Evolutionary conservation across 768 basidiomycete genomes (phyloP), one percentile per base, ranked within the genome.

Genomic region (Heimioporus sp.): DNA sequence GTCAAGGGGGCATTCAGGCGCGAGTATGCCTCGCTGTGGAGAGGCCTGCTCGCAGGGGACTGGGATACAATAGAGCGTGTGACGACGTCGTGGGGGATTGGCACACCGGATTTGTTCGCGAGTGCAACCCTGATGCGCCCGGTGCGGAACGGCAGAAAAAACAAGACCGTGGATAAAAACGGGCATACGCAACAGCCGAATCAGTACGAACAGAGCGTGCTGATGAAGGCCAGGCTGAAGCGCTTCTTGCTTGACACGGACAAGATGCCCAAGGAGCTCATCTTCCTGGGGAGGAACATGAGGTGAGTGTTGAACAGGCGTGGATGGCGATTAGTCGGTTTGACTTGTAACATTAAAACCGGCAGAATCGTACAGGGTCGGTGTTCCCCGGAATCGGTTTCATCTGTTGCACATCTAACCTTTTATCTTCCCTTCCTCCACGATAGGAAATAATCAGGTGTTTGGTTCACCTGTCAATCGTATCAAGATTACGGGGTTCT

Each of bases 391-490:
- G 16, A 16, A 35, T 16, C 24, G 24, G 11, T 48, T 9, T 36
- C 8, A 7, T 46, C 31, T 20, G 10, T 24, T 5, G 10, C 10
- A 5, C 10, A 20, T 21, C 48, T 38, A 31, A 12, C 35, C 43
- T 19, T 9, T 12, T 24, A 31, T 55, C 7, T 35, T 35, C 35
- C 35, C 7, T 35, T 35, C 35, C 1, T 7, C 9, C 10, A 7
- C 34, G 2, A 0, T 13, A 85, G 79, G 86, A 16, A 92, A 92
- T 67, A 92, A 92, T 60, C 89, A 93, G 67, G 73, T 79, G 2
- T 81, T 95, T 35, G 88, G 90, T 13, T 89, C 89, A 3, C 92
- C 92, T 0, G 88, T 92, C 1, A 94, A 95, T 63, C 82, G 92
- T 17, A 86, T 97, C 71, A 93, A 92, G 67, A 88, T 95, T 48